Evolutionary conservation across 2,329 filamentous ascomycete species (phyloP).

Genomic region (Penicillium brasilianum): DNA sequence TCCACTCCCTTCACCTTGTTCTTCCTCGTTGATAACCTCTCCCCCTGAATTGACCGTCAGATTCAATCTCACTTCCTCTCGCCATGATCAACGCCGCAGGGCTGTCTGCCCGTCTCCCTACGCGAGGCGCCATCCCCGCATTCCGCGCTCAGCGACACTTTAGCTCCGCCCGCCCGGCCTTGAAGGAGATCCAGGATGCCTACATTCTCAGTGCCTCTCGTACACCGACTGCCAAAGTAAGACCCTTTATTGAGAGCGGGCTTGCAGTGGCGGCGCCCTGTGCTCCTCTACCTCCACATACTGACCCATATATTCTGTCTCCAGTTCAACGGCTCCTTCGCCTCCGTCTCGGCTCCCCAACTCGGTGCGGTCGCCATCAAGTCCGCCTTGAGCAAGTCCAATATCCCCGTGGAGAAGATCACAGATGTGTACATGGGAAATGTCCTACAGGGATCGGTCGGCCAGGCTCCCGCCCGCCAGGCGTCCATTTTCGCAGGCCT

Average conservation of each 20-base stretch:
- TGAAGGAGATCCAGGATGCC: slow-evolving; percentile 79
- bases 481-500: slow-evolving; percentile 88
- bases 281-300: too few relatives aligned
- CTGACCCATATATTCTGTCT: slow-evolving; percentile 9
- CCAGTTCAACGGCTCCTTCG: slow-evolving; percentile 93
- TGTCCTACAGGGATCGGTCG: slow-evolving; percentile 80
- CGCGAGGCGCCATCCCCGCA: slow-evolving; percentile 45
- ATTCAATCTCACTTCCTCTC: not conserved
- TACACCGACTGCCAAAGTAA: slow-evolving; percentile 87
- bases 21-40: not conserved
- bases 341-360: slow-evolving; percentile 80
- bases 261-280: not conserved
- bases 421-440: slow-evolving; percentile 98
- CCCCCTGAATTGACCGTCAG: not conserved
- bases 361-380: slow-evolving; percentile 92
- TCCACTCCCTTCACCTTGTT: slow-evolving; percentile 9
- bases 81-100: slow-evolving; percentile 32
- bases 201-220: slow-evolving; percentile 91
- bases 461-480: slow-evolving; percentile 91
- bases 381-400: slow-evolving; percentile 84
- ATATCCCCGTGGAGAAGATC: slow-evolving; percentile 78
- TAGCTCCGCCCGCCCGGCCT: slow-evolving; percentile 53
- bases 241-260: slow-evolving; percentile 2
- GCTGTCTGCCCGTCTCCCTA: slow-evolving; percentile 35
- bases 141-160: slow-evolving; percentile 57